Conservation (phyloP, 169 alveolate species). For the Plasmodium blacklocki region DNA sequence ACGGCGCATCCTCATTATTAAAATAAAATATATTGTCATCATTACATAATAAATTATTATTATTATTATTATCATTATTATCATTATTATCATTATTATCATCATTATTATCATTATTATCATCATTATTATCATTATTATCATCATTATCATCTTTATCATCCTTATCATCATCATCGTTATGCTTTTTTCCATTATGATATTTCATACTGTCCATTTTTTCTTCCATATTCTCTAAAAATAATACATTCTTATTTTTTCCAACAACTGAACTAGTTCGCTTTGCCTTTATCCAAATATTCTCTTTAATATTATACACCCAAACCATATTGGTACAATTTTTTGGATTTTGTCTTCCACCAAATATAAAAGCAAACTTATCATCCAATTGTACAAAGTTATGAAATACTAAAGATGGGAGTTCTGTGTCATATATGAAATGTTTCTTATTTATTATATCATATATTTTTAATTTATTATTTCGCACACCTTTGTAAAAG, state of each 20-base stretch:
- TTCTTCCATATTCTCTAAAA: no score
- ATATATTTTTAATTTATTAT: conserved; percentile 34
- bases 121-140: no score
- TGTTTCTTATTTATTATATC: conserved; percentile 26
- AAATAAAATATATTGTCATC: background rate
- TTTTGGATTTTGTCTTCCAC: conserved; percentile 57
- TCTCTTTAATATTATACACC: conserved; percentile 38
- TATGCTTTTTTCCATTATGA: no score
- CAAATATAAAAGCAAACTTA: conserved; percentile 54
- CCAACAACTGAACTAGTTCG: no score
- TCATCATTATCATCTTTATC: no score
- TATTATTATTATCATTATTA: no score
- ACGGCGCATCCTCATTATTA: background rate
- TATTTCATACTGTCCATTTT: no score
- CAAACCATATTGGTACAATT: conserved; percentile 29
- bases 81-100: no score
- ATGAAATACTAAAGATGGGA: conserved; percentile 43
- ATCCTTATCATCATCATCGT: no score
- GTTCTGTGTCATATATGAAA: conserved; percentile 8
- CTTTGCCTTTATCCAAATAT: conserved; percentile 24
- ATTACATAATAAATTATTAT: background rate
- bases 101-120: background rate
- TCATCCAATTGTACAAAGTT: conserved; percentile 37
- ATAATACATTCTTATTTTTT: no score
- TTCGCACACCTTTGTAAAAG: conserved; percentile 53